Evolutionary conservation across 2,329 filamentous ascomycete species (phyloP).

Genomic region (Clonostachys byssicola): DNA sequence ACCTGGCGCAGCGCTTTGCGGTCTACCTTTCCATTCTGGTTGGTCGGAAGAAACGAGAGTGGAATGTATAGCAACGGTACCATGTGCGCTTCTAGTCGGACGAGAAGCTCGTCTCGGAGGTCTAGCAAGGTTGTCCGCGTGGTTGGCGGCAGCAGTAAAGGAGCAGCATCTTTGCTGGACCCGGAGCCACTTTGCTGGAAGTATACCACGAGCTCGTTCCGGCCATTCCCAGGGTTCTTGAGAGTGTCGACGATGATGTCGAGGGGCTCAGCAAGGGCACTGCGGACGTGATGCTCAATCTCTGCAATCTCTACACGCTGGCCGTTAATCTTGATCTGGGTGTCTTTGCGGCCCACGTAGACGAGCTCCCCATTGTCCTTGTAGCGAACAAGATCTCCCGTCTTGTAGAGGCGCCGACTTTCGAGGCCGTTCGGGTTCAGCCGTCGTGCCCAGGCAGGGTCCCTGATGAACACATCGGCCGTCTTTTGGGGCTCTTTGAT

Average conservation of each 20-base stretch:
- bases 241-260: constrained; percentile 1
- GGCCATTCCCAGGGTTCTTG: not conserved
- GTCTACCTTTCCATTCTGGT: constrained; percentile 9
- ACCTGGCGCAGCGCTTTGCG: constrained; percentile 1
- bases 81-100: constrained; percentile 26
- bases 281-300: constrained; percentile 1
- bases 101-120: constrained; percentile 6
- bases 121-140: constrained; percentile 7
- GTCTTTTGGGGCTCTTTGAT: constrained; percentile 25
- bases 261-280: not conserved
- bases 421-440: constrained; percentile 59
- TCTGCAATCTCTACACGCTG: constrained; percentile 2
- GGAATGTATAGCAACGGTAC: constrained; percentile 38
- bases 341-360: constrained; percentile 13
- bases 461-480: constrained; percentile 7
- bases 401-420: constrained; percentile 17
- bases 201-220: not conserved
- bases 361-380: constrained; percentile 1
- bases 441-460: constrained; percentile 39
- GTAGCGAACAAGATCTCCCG: constrained; percentile 3
- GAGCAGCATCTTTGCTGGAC: not conserved
- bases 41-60: constrained; percentile 14
- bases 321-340: constrained; percentile 4
- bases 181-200: not conserved
- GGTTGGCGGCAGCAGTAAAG: constrained; percentile 3